Percentiles rank a stretch among this genome's conserved stretches.
Evolutionary conservation across 2,329 filamentous ascomycete species (phyloP).

Genomic region (Xylaria sp.): DNA sequence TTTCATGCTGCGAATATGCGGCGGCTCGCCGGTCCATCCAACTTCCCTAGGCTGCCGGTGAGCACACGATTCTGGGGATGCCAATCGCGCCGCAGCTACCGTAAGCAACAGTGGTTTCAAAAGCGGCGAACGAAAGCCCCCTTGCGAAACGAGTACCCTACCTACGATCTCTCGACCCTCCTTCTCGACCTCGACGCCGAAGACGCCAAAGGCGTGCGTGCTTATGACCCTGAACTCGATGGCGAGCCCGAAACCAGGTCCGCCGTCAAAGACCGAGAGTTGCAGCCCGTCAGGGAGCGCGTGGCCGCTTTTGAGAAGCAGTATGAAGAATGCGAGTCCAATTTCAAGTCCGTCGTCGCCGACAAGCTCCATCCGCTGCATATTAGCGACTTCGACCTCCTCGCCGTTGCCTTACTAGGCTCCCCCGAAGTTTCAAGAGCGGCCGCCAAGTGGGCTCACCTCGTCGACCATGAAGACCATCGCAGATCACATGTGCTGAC

Average conservation of each 20-base stretch:
- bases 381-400: constrained; percentile 57
- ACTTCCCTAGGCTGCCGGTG: constrained; percentile 29
- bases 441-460: not conserved
- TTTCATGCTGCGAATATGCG: constrained; percentile 38
- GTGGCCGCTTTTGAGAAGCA: constrained; percentile 49
- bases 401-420: constrained; percentile 53
- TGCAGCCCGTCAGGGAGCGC: constrained; percentile 49
- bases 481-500: not conserved
- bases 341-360: constrained; percentile 29
- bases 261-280: constrained; percentile 37
- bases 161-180: constrained; percentile 54
- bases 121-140: constrained; percentile 31
- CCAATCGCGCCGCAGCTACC: constrained; percentile 27
- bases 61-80: constrained; percentile 28
- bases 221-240: constrained; percentile 54
- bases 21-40: constrained; percentile 33
- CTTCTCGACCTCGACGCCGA: constrained; percentile 66
- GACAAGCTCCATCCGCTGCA: constrained; percentile 51
- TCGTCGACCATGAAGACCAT: not conserved
- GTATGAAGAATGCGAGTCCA: constrained; percentile 31
- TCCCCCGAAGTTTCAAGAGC: constrained; percentile 3
- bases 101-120: not conserved
- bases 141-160: constrained; percentile 23
- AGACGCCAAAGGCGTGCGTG: constrained; percentile 57
- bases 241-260: constrained; percentile 28